Evolutionary conservation across 495 filamentous ascomycete species (phyloP).

Genomic region (Annulohypoxylon maeteangense): DNA sequence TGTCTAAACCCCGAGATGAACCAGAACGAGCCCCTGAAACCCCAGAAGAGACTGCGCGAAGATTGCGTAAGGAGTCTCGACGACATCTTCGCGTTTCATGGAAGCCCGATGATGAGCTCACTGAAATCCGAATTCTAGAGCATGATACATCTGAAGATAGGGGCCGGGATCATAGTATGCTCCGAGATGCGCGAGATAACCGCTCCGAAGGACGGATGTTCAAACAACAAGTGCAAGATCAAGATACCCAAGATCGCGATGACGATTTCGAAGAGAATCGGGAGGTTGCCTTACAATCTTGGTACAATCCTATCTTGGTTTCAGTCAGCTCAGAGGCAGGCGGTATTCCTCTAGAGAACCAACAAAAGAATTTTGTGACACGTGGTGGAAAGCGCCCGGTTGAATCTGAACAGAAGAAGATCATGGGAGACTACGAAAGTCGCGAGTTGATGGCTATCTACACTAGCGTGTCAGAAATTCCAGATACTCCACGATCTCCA

Average conservation of each 20-base stretch:
- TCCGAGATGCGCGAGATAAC: conserved; percentile 75
- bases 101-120: conserved; percentile 77
- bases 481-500: conserved; percentile 80
- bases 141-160: conserved; percentile 80
- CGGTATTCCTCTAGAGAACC: conserved; percentile 61
- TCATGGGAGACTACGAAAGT: conserved; percentile 76
- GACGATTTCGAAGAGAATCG: conserved; percentile 59
- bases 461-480: conserved; percentile 76
- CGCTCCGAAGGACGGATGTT: conserved; percentile 83
- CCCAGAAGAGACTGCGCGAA: conserved; percentile 74
- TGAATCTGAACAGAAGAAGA: conserved; percentile 70
- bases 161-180: conserved; percentile 71
- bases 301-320: conserved; percentile 24
- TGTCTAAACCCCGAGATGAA: conserved; percentile 58
- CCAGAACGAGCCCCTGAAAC: conserved; percentile 69
- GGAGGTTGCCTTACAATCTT: conserved; percentile 50
- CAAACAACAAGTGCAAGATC: conserved; percentile 69
- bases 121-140: conserved; percentile 76
- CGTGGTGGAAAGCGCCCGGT: conserved; percentile 70
- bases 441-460: conserved; percentile 89
- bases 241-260: conserved; percentile 71
- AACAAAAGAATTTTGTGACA: conserved; percentile 66
- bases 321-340: not conserved
- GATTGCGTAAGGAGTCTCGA: conserved; percentile 81
- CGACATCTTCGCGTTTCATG: conserved; percentile 71